Base-by-base conservation (phyloP, 2,329 filamentous ascomycete species). In the Elsinoe arachidis region DNA sequence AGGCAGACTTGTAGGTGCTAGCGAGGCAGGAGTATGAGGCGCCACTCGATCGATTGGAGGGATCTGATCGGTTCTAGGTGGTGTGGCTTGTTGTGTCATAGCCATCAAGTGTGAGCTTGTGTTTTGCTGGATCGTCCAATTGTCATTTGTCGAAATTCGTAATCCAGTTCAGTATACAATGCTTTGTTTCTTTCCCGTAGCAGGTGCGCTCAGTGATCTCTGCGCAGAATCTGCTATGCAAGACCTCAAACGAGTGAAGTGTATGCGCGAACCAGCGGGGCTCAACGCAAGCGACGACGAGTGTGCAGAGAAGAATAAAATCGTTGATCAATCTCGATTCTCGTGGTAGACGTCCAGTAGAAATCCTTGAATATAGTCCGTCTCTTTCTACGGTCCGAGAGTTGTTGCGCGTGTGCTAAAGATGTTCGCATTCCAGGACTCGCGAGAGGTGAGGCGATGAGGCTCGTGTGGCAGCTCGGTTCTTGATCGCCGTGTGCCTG, bases 391-490 rank as follows among this genome's bases (percentile, higher is more conserved):
- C 37, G 49, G 14, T 11, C 19, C 17, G 34, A 14, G 17, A 38
- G 15, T 17, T 3, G 19, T 23, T 53, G 26, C 49, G 33, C 33
- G 49, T 34, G 49, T 53, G 49, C 49, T 12, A 30, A 17, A 53
- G 33, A 34, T 23, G 33, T 35, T 34, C 37, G 35, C 35, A 53
- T 53, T 39, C 49, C 49, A 53, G 14, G 49, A 19, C 33, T 33
- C 17, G 34, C 33, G 49, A 15, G 49, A 53, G 3, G 49, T 34
- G 46, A 37, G 38, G 15, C 33, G 35, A 53, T 53, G 49, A 39
- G 49, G 49, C 49, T 53, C 49, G 49, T 53, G 49, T 53, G 49
- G 49, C 49, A 53, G 34, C 33, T 35, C 49, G 49, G 49, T 12
- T 53, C 49, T 23, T 38, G 49, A 53, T 53, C 49, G 49, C 49